phyloP scores from a whole-genome alignment of 176 grass and related monocot genomes.

The Phoenix dactylifera region DNA sequence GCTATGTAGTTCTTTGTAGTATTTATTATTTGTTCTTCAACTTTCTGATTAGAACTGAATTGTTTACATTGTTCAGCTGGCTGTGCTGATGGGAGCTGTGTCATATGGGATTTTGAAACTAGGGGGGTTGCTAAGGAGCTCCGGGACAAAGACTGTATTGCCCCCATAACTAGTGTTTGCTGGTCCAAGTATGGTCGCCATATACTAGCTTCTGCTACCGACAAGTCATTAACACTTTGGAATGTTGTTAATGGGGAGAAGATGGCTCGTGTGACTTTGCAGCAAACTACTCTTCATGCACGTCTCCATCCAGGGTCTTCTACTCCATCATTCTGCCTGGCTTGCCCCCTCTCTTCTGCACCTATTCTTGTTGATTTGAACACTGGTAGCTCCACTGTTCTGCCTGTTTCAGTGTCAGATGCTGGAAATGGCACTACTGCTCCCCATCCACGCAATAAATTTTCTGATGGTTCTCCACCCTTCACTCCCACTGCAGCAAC shows the following conservation, averaged over 20 bases:
- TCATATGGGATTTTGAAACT: conserved; percentile 99
- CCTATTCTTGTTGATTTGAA: conserved; percentile 92
- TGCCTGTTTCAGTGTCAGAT: conserved; percentile 72
- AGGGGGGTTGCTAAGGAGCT: conserved; percentile 86
- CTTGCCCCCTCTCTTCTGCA: conserved; percentile 93
- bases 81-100: conserved; percentile 78
- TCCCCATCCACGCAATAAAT: conserved; percentile 64
- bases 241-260: conserved; percentile 68
- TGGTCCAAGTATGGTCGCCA: conserved; percentile 90
- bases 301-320: conserved; percentile 59
- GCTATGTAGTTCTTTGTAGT: too few species aligned
- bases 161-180: conserved; percentile 87
- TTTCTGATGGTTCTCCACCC: conserved; percentile 77
- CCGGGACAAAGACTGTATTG: conserved; percentile 70
- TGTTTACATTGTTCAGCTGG: conserved; percentile 55
- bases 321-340: conserved; percentile 64
- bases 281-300: conserved; percentile 88
- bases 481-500: conserved; percentile 95
- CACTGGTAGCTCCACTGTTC: conserved; percentile 57
- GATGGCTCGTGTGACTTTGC: conserved; percentile 73
- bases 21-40: neutral
- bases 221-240: conserved; percentile 91
- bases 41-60: too few species aligned
- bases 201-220: conserved; percentile 92
- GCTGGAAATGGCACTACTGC: conserved; percentile 34